Percentiles rank a stretch among this genome's conserved stretches.
Evolutionary conservation across 2,329 filamentous ascomycete species (phyloP).

Genomic region (Fusarium keratoplasticum): DNA sequence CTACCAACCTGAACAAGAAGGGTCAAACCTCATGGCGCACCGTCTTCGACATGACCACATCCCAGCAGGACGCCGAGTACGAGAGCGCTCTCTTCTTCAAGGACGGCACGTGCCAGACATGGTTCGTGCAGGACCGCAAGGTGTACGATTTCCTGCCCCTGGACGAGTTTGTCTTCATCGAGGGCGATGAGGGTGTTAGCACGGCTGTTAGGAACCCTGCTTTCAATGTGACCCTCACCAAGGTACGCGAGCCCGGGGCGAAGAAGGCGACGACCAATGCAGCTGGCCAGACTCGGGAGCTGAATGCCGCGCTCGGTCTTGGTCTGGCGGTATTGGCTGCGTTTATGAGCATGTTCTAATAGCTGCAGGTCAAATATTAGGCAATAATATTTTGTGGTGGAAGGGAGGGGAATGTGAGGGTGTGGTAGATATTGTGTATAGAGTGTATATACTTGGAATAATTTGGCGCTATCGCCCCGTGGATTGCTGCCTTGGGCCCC

Average conservation of each 20-base stretch:
- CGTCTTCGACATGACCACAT: constrained; percentile 41
- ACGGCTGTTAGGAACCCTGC: constrained; percentile 39
- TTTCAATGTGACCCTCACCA: constrained; percentile 45
- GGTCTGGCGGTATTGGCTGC: constrained; percentile 1
- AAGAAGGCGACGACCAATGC: constrained; percentile 24
- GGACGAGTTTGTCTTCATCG: constrained; percentile 47
- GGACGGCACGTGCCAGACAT: constrained; percentile 47
- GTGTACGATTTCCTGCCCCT: constrained; percentile 48
- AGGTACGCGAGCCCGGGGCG: constrained; percentile 38
- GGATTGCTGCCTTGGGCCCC: neutral
- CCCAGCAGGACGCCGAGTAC: constrained; percentile 24
- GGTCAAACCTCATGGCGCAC: constrained; percentile 48
- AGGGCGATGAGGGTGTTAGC: constrained; percentile 18
- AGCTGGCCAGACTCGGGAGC: neutral
- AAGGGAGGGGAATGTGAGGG: neutral
- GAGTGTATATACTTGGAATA: neutral
- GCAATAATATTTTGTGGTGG: neutral
- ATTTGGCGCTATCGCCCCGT: neutral
- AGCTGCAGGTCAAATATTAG: constrained; percentile 17
- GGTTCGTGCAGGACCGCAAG: constrained; percentile 48
- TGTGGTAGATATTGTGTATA: neutral
- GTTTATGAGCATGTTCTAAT: constrained; percentile 40
- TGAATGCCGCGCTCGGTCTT: constrained; percentile 9
- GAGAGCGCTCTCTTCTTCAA: constrained; percentile 44
- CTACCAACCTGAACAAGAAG: constrained; percentile 40